Conservation (phyloP, 106 monocot species). For the Xerophyta viscosa region DNA sequence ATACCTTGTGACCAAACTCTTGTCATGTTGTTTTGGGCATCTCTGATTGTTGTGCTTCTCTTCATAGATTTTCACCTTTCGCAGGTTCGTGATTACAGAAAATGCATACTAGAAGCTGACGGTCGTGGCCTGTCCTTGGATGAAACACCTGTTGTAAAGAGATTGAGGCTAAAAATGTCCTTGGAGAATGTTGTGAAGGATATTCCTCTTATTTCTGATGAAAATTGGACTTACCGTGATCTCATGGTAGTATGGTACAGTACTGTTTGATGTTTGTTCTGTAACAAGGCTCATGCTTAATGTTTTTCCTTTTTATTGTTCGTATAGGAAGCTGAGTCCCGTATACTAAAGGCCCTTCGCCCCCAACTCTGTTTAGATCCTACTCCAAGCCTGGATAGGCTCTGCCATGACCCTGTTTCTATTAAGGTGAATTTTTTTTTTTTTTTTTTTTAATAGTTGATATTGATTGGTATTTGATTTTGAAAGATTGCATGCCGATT, state of each 20-base stretch:
- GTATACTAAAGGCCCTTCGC: conserved; percentile 67
- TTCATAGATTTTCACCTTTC: not conserved
- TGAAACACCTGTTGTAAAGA: conserved; percentile 40
- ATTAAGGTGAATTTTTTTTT: not conserved
- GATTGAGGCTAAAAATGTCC: conserved; percentile 75
- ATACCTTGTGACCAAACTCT: no score
- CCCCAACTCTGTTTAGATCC: conserved; percentile 76
- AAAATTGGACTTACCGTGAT: conserved; percentile 93
- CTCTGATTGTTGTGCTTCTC: not conserved
- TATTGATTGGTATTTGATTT: no score
- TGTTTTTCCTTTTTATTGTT: not conserved
- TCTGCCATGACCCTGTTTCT: conserved; percentile 36
- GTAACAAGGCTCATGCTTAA: no score
- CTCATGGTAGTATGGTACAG: conserved; percentile 46
- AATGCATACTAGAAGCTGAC: conserved; percentile 42
- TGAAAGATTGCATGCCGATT: no score
- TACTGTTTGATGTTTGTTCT: no score
- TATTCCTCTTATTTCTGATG: conserved; percentile 76
- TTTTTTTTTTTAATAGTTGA: no score
- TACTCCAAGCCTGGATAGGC: conserved; percentile 63
- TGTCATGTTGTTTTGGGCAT: not conserved
- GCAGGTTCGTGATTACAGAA: conserved; percentile 85
- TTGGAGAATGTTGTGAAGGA: conserved; percentile 94
- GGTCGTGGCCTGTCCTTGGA: conserved; percentile 12
- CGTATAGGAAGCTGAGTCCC: conserved; percentile 84